Base-by-base conservation (phyloP, 805 yeast genomes). In the Saturnispora saitoi region DNA sequence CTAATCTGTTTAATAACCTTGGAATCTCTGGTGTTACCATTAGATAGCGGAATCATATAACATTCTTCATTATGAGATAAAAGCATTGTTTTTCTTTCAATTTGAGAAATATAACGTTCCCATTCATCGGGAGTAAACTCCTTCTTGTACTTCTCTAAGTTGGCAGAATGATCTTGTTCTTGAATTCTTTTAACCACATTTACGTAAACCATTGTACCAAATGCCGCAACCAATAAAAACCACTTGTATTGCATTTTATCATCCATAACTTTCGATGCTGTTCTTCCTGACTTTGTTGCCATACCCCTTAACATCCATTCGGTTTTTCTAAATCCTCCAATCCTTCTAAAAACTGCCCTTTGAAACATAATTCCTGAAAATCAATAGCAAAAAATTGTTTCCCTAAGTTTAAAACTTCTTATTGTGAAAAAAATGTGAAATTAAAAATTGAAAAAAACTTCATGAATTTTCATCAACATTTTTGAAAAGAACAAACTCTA, bases 111-210 rank as follows among this genome's bases (percentile, higher is more conserved):
- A 64, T 75, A 56, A 56, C 61, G 53, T 32, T 57, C 63, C 71
- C 77, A 74, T 52, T 77, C 82, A 37, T 70, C 66, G 48, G 76
- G 79, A 14, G 72, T 66, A 52, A 70, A 76, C 6, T 75, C 61
- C 34, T 62, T 75, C 49, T 65, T 67, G 17, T 58, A 53, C 48
- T 62, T 63, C n/a, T 57, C 56, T 29, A 62, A 49, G 34, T 64
- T 56, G 43, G 54, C 57, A 4, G 57, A 34, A 3, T 66, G 57
- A 49, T 66, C 69, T 46, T 67, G 68, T 5, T 48, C 60, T 26
- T 61, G 59, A 30, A 67, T 58, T 41, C 60, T 55, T 24, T 60
- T 56, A 30, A 65, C 65, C 11, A 61, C 66, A 11, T 59, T 55
- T 1, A 56, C 64, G 52, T 66, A 68, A 12, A 76, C 64, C 34